phyloP scores from a whole-genome alignment of 768 basidiomycete species.

The Holtermanniella nyarrowii region DNA sequence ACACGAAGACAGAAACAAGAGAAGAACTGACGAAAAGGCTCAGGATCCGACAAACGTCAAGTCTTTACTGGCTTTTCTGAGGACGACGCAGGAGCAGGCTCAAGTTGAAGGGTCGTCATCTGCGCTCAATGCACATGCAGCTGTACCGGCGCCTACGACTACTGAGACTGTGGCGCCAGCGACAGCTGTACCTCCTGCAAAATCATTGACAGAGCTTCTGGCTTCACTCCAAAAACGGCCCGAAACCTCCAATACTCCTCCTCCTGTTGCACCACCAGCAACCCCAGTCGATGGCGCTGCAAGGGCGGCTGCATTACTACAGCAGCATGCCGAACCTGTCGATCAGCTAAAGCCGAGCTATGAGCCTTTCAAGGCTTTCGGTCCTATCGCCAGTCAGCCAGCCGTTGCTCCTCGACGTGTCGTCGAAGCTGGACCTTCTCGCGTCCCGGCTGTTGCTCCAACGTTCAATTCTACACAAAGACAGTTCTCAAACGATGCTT shows the following conservation, averaged over 20 bases:
- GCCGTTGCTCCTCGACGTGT: too few species aligned
- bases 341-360: neutral
- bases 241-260: neutral
- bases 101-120: neutral
- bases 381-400: neutral
- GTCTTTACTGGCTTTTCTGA: conserved; percentile 12
- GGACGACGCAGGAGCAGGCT: conserved; percentile 10
- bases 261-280: neutral
- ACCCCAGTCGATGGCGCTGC: neutral
- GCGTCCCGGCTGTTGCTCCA: too few species aligned
- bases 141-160: neutral
- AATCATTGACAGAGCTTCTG: neutral
- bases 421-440: too few species aligned
- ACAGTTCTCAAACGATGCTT: too few species aligned
- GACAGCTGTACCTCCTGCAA: neutral
- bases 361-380: neutral
- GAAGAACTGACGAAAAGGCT: too few species aligned
- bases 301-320: neutral
- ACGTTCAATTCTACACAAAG: too few species aligned
- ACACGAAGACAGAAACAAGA: too few species aligned
- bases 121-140: neutral
- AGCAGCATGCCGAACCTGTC: neutral
- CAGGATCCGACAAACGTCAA: conserved; percentile 10
- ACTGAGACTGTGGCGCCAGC: neutral
- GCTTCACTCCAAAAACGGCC: neutral